Percentiles rank a stretch among this genome's conserved stretches.
These are phyloP conservation scores for Magnaporthiopsis rhizophila DNA, from an alignment of 2,329 filamentous ascomycete species.

Conservation along the genomic window DNA sequence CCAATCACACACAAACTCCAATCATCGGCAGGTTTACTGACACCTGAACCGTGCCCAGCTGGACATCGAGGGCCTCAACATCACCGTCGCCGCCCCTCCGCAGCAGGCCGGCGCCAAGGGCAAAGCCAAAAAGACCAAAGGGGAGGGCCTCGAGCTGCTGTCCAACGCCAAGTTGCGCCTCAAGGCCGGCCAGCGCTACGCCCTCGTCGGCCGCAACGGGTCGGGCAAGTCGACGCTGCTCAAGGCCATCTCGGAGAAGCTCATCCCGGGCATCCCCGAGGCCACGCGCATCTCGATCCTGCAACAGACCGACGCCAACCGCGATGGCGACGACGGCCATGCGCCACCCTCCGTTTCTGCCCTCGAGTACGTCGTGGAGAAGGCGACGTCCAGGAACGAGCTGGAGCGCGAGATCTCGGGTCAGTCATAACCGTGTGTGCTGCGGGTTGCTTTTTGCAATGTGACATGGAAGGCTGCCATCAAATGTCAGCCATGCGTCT, in stretches of 20 bases:
- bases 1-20: not conserved
- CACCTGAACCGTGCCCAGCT: constrained; percentile 28
- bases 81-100: constrained; percentile 43
- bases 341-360: constrained; percentile 31
- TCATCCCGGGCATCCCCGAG: constrained; percentile 68
- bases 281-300: constrained; percentile 58
- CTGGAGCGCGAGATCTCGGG: constrained; percentile 54
- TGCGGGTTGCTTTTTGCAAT: not conserved
- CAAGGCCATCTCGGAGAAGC: constrained; percentile 62
- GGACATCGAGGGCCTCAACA: constrained; percentile 65
- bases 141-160: constrained; percentile 57
- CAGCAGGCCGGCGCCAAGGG: constrained; percentile 23
- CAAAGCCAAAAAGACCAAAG: constrained; percentile 42
- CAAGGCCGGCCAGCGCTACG: constrained; percentile 68
- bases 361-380: constrained; percentile 61
- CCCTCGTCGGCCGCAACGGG: constrained; percentile 71
- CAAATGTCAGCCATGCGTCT: not conserved
- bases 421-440: constrained; percentile 21
- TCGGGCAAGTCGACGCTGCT: constrained; percentile 79
- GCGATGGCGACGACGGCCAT: constrained; percentile 10
- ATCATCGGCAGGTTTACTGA: not conserved
- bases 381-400: constrained; percentile 46
- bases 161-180: constrained; percentile 61
- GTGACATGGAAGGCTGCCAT: not conserved
- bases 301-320: constrained; percentile 50